phyloP scores from a whole-genome alignment of 305 asterid species.

The Rubia peregrina region DNA sequence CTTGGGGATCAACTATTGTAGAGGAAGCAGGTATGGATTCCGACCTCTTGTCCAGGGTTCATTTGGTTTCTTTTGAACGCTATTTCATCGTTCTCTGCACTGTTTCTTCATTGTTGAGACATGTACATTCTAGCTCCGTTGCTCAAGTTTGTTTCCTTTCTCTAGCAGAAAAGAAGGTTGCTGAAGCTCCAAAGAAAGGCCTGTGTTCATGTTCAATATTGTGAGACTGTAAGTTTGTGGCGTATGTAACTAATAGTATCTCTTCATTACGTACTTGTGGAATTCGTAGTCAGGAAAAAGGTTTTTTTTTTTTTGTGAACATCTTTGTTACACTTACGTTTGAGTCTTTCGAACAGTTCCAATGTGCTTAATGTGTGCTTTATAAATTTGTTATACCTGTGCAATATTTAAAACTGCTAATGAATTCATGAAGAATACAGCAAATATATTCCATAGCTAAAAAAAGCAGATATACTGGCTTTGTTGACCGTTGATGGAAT shows the following conservation, averaged over 20 bases:
- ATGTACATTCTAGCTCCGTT: neutral
- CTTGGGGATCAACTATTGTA: neutral
- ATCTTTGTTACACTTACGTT: conserved; percentile 27
- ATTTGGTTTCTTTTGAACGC: neutral
- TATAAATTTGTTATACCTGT: conserved; percentile 17
- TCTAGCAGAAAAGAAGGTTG: conserved; percentile 62
- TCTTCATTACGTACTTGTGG: conserved; percentile 24
- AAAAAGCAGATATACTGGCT: neutral
- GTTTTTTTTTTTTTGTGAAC: too few species aligned
- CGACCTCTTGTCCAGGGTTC: neutral
- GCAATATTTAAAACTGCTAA: neutral
- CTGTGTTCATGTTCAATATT: conserved; percentile 68
- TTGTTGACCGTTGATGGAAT: neutral
- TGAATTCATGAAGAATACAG: conserved; percentile 1
- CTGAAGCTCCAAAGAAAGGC: conserved; percentile 49
- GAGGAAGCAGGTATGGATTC: neutral
- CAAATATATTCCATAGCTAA: neutral
- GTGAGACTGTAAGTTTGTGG: conserved; percentile 41
- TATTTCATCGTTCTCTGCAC: neutral
- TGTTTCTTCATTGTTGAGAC: neutral
- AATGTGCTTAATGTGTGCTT: conserved; percentile 25
- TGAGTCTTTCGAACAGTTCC: conserved; percentile 22
- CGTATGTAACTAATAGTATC: conserved; percentile 31
- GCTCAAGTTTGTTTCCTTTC: conserved; percentile 21
- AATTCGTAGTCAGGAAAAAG: conserved; percentile 30